Percentiles rank a stretch among this genome's conserved stretches.
These are phyloP conservation scores for Terfezia boudieri DNA, from an alignment of 495 filamentous ascomycete genomes.

Conservation along the genomic window DNA sequence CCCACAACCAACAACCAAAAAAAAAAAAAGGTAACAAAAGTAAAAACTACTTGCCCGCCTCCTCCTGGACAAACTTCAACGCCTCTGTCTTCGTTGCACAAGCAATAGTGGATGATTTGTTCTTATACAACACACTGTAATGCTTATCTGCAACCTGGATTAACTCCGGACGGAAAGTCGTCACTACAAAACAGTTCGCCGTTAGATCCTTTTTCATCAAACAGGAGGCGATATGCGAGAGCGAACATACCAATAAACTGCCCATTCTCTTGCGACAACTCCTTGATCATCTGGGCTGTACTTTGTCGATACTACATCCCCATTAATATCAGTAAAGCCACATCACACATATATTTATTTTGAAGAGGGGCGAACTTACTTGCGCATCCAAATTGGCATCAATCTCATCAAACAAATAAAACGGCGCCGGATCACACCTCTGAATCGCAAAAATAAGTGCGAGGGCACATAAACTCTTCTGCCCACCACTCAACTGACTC, in stretches of 20 bases:
- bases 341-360: not conserved
- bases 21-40: not conserved
- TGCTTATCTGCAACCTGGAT: constrained; percentile 87
- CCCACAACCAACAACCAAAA: not conserved
- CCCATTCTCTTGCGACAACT: constrained; percentile 30
- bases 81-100: constrained; percentile 73
- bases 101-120: constrained; percentile 82
- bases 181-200: constrained; percentile 24
- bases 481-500: constrained; percentile 86
- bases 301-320: constrained; percentile 52
- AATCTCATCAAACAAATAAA: constrained; percentile 98
- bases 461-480: constrained; percentile 86
- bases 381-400: constrained; percentile 86
- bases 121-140: constrained; percentile 84
- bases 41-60: constrained; percentile 21
- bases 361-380: not conserved
- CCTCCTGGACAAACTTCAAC: constrained; percentile 75
- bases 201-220: too few species aligned
- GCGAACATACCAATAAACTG: constrained; percentile 26
- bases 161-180: constrained; percentile 95
- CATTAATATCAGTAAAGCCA: constrained; percentile 1
- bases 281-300: constrained; percentile 65
- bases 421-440: constrained; percentile 86
- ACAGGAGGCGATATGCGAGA: not conserved
- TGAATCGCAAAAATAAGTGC: constrained; percentile 98